Conservation (phyloP, 2,329 filamentous ascomycete genomes). For the Claviceps citrina region DNA sequence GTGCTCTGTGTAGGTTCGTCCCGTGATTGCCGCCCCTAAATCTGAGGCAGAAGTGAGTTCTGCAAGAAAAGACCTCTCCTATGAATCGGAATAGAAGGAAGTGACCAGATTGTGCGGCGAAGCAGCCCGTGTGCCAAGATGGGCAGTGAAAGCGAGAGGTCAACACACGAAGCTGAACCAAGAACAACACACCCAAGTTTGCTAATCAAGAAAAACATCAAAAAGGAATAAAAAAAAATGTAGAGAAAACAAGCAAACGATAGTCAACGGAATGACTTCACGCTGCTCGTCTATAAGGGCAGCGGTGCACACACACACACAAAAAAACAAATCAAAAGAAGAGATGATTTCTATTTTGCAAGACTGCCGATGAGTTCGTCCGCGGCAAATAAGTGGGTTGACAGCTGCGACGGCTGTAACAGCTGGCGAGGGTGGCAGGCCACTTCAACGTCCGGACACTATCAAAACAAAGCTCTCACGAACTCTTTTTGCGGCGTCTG, state of each 20-base stretch:
- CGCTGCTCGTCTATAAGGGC: not conserved
- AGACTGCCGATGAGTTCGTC: not conserved
- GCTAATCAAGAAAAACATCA: not conserved
- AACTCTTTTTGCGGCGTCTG: not conserved
- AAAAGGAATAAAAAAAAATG: not conserved
- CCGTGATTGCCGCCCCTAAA: too few species aligned
- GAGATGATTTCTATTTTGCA: not conserved
- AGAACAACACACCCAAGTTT: not conserved
- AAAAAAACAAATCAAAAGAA: not conserved
- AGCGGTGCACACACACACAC: not conserved
- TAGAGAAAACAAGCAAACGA: too few species aligned
- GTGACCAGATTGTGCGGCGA: not conserved
- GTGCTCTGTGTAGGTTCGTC: not conserved
- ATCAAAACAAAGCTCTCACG: not conserved
- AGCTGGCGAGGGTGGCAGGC: slow-evolving; percentile 1
- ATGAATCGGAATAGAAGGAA: not conserved
- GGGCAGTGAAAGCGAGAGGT: not conserved
- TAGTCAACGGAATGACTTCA: not conserved
- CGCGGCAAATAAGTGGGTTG: not conserved
- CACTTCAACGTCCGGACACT: not conserved
- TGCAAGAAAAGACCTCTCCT: not conserved
- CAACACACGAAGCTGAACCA: not conserved
- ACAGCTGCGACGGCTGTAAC: slow-evolving; percentile 3
- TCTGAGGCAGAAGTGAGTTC: not conserved
- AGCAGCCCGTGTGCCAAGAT: not conserved